These are phyloP conservation scores for Tricholoma terreum DNA, from an alignment of 768 basidiomycete species.

Conservation along the genomic window DNA sequence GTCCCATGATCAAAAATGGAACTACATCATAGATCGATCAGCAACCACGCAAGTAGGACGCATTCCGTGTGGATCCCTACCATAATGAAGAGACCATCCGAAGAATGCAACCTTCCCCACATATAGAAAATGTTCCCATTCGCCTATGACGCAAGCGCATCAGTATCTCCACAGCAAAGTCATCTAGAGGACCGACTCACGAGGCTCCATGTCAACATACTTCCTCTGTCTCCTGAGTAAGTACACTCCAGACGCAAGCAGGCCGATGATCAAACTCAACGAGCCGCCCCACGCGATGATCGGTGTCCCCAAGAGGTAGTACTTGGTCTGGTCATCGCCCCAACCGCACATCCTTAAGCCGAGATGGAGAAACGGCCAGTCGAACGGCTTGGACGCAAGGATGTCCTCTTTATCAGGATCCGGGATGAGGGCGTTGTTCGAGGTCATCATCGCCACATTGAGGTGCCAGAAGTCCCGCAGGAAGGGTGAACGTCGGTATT, in stretches of 20 bases:
- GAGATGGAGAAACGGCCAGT: conserved; percentile 90
- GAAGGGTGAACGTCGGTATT: conserved; percentile 88
- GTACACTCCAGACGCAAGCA: conserved; percentile 61
- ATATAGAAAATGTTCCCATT: conserved; percentile 95
- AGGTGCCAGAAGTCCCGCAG: conserved; percentile 97
- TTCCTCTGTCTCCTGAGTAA: conserved; percentile 81
- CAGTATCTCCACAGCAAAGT: background rate
- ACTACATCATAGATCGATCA: conserved; percentile 42
- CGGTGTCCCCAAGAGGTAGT: conserved; percentile 91
- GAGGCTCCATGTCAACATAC: conserved; percentile 86
- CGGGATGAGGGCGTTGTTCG: conserved; percentile 96
- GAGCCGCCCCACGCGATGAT: conserved; percentile 87
- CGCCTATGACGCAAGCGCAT: conserved; percentile 41
- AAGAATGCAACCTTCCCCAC: conserved; percentile 88
- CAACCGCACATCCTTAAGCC: conserved; percentile 98
- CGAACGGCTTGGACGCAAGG: conserved; percentile 85
- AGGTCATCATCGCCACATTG: conserved; percentile 99
- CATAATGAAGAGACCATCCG: conserved; percentile 90
- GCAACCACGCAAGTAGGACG: background rate
- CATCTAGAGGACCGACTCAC: conserved; percentile 41
- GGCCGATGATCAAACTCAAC: conserved; percentile 55
- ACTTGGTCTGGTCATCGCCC: conserved; percentile 85
- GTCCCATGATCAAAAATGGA: conserved; percentile 97
- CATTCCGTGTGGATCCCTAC: conserved; percentile 41
- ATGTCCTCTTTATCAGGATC: conserved; percentile 99